Evolutionary conservation across 345 rosid species (phyloP).

Genomic region (Pistacia atlantica): DNA sequence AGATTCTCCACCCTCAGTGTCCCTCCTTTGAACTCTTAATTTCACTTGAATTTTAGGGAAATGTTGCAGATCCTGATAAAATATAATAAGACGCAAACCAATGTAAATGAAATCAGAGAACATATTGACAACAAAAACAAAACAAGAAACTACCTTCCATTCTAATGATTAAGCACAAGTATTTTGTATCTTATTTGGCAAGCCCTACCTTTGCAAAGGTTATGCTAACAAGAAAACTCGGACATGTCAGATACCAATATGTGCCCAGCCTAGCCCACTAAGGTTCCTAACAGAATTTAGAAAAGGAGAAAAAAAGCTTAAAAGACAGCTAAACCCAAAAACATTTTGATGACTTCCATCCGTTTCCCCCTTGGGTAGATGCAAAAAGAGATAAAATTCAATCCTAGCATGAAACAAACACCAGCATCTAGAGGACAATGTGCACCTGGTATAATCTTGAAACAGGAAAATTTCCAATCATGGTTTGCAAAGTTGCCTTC

Average conservation of each 20-base stretch:
- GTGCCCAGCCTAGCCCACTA: too few species aligned
- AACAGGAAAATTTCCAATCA: conserved; percentile 56
- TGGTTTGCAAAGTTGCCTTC: conserved; percentile 50
- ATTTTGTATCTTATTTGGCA: background rate
- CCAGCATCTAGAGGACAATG: conserved; percentile 2
- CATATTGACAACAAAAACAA: background rate
- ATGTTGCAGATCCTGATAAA: conserved; percentile 71
- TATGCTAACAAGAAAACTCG: background rate
- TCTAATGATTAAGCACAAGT: background rate
- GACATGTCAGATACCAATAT: too few species aligned
- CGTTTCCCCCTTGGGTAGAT: background rate
- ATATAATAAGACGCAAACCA: background rate
- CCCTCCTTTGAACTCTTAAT: conserved; percentile 64
- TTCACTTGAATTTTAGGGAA: conserved; percentile 72
- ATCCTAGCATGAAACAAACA: background rate
- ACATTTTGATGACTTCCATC: background rate
- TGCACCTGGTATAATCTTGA: conserved; percentile 70
- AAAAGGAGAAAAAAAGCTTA: background rate
- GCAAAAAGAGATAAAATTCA: background rate
- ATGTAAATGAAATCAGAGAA: background rate
- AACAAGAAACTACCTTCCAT: background rate
- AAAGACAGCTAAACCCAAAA: background rate
- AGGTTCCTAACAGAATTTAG: background rate
- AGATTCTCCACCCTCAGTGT: conserved; percentile 37
- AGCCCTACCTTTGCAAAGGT: background rate